Evolutionary conservation across 345 rosid genomes (phyloP), one percentile per base, ranked within the genome.

Genomic region (Citrus unshiu): DNA sequence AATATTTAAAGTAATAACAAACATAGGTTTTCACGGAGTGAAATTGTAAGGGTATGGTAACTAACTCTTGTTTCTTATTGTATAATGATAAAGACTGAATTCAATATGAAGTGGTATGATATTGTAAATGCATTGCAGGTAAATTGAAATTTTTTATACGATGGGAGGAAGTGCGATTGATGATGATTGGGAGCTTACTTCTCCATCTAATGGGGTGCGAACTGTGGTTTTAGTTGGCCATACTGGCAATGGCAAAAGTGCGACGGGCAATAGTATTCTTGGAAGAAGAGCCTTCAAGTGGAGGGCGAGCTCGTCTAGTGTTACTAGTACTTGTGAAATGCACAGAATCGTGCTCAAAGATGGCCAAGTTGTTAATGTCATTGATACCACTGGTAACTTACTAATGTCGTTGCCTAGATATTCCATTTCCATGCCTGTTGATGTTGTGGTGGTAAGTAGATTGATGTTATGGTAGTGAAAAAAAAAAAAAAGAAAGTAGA

Each of bases 241-340:
- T 71, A 92, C 98, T 0, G 98, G 99, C 0, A 95, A 93, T 72
- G 98, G 99, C 3, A 93, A 95, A 68, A 93, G 99, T 78, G 97
- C 99, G 0, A 95, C 97, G 0, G 99, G 96, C 18, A 95, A 95
- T 72, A 93, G 89, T 62, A 90, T 95, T 64, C 89, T 93, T 2
- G 98, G 98, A 25, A 82, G 80, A 70, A 92, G 75, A 83, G 92
- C 86, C 57, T 95, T 92, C 78, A 91, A 80, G 85, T 90, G 94
- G 9, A 90, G 88, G 84, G 86, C 88, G 65, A 89, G 95, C 66
- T 84, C 93, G 5, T 75, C 89, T 0, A 95, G 93, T n/a, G 89
- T 93, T 40, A 95, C 99, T 0, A 87, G 85, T 46, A 89, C 92
- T 19, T 92, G 91, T 63, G 91, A 93, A 82, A 82, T 91, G 87